These are phyloP conservation scores for Pseudozyma thailandica DNA, from an alignment of 1,284 basidiomycete species.

Conservation along the genomic window DNA sequence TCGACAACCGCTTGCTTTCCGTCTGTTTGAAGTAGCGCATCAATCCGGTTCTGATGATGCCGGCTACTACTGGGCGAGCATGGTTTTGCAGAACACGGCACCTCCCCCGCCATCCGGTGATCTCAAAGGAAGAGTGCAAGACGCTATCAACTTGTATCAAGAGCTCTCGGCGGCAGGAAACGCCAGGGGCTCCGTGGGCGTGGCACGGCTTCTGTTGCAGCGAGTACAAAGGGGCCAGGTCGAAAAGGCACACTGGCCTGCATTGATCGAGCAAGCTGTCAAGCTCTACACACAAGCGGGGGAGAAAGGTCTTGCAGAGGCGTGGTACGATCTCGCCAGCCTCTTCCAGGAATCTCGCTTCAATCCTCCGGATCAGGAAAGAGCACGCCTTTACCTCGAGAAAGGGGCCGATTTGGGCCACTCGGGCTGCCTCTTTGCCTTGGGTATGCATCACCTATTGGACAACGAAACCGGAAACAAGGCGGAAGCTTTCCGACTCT, in stretches of 20 bases:
- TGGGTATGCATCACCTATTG: constrained; percentile 30
- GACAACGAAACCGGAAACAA: constrained; percentile 19
- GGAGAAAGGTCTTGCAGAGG: constrained; percentile 52
- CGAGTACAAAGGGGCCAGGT: constrained; percentile 28
- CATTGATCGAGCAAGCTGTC: constrained; percentile 30
- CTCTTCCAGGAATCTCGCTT: constrained; percentile 42
- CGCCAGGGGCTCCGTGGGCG: constrained; percentile 46
- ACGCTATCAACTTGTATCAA: constrained; percentile 47
- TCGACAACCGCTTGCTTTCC: constrained; percentile 42
- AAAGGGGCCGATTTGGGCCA: constrained; percentile 51
- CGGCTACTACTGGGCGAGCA: constrained; percentile 58
- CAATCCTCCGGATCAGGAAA: constrained; percentile 35
- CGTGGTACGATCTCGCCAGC: constrained; percentile 57
- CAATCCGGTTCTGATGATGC: constrained; percentile 50
- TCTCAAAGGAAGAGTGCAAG: constrained; percentile 21
- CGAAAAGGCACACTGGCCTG: constrained; percentile 27
- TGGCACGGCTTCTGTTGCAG: constrained; percentile 50
- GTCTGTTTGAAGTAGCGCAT: constrained; percentile 42
- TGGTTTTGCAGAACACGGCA: constrained; percentile 53
- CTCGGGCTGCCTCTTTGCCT: constrained; percentile 34
- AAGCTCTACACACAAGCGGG: constrained; percentile 54
- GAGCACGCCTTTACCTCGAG: constrained; percentile 30
- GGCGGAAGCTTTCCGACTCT: constrained; percentile 36
- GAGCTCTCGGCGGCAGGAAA: constrained; percentile 51
- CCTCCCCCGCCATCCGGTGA: constrained; percentile 30